Evolutionary conservation across 2,329 filamentous ascomycete genomes (phyloP), one percentile per base, ranked within the genome.

Genomic region (Cercospora berteroae): DNA sequence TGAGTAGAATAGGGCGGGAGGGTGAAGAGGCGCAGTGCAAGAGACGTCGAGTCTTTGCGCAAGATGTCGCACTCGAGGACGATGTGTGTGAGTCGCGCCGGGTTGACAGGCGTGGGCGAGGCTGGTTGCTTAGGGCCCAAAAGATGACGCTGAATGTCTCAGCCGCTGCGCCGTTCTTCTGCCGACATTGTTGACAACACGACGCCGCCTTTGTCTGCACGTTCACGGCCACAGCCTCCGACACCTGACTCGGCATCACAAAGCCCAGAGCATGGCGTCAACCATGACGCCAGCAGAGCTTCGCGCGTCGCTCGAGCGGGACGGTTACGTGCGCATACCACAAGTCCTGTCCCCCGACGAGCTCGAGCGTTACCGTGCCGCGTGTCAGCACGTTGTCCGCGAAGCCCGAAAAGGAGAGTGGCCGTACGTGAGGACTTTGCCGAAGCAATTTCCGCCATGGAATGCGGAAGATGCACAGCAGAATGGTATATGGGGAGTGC

Each of bases 401-500:
- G 81, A 87, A 50, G 90, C 91, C 50, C 88, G 91, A 70, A 73
- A 82, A n/a, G 92, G 92, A 42, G 76, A 84, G 69, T 97, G 93
- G 93, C 91, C 91, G 3, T 86, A 90, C 79, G 88, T 96, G 75
- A 90, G 93, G 71, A 94, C 91, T 0, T 86, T 95, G 2, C 91
- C 91, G 63, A 96, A 96, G 79, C 93, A 96, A 80, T 97, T 96
- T 81, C 93, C 93, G 0, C 93, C 93, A 0, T 96, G 93, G 93
- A 83, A 83, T n/a, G 66, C 63, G 9, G 82, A 83, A 60, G 72
- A 76, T 16, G 70, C 70, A 18, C 81, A 84, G 1, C 81, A 83
- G 0, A 79, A 82, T 61, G 92, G 92, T 20, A 96, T 96, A 79
- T 96, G 93, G 93, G 93, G 92, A 70, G 90, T 96, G 18, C 93